These are phyloP conservation scores for Pseudogymnoascus sp. DNA, from an alignment of 2,329 filamentous ascomycete species.

Conservation along the genomic window DNA sequence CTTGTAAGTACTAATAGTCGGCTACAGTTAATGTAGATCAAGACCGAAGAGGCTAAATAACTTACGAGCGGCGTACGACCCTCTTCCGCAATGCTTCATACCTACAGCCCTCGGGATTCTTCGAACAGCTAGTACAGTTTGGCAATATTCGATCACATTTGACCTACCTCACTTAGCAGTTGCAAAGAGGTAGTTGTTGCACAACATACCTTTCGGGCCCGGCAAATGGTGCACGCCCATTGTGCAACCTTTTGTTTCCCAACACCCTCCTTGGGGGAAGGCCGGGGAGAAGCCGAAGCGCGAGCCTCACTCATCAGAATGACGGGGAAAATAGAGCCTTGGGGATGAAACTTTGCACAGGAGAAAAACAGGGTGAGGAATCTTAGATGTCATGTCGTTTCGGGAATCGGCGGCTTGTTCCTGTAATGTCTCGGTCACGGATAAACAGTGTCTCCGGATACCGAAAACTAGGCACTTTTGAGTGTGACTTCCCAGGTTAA, in stretches of 20 bases:
- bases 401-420: background rate
- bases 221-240: background rate
- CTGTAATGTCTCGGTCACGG: background rate
- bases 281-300: background rate
- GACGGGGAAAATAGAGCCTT: background rate
- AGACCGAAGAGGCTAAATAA: background rate
- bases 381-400: background rate
- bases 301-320: background rate
- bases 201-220: background rate
- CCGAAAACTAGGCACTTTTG: background rate
- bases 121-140: background rate
- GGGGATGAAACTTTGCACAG: background rate
- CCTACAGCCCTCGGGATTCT: background rate
- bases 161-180: background rate
- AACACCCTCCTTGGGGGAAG: background rate
- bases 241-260: background rate
- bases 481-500: background rate
- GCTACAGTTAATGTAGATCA: background rate
- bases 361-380: background rate
- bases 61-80: background rate
- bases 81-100: background rate
- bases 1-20: constrained; percentile 11
- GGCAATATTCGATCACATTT: background rate
- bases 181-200: background rate
- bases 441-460: background rate